Evolutionary conservation across 805 yeast species (phyloP), one percentile per base, ranked within the genome.

Genomic region (Monosporozyma servazzii): DNA sequence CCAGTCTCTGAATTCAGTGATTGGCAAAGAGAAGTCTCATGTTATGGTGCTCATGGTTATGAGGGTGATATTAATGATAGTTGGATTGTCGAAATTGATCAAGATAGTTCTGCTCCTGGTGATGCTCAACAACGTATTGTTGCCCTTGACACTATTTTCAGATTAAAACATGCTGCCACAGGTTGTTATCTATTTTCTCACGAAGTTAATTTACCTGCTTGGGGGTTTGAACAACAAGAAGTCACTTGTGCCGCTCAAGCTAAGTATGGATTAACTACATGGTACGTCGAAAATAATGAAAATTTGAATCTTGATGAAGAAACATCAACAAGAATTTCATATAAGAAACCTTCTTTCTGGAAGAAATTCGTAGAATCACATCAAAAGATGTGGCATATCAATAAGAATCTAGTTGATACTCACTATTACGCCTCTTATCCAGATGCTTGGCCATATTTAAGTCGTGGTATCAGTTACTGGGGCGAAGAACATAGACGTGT

Each of bases 161-260:
- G 86, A 71, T 74, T 86, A 57, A 79, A 77, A 67, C 95, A 86
- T 61, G 90, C 89, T 33, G 81, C 84, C 85, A 75, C 86, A 25
- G 89, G 89, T 51, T 78, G 88, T 69, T 82, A 80, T 63, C 71
- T 86, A 59, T 86, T 85, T 67, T 82, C 93, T n/a, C 84, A 81
- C 57, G 83, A 79, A 52, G 79, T 77, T 13, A 84, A 84, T 64
- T 75, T 86, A 61, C 95, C 95, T 54, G 79, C 78, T 49, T 86
- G 93, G 90, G 95, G 86, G 1, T 84, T 81, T 58, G 85, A 81
- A 55, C 95, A 86, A 68, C 90, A 83, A 67, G 95, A 86, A 71
- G 95, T 86, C 50, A 80, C 90, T 3, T 78, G 90, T 71, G 88
- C 95, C 37, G 67, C 77, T 18, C 84, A 80, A 58, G 93, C 90